Evolutionary conservation across 2,329 filamentous ascomycete genomes (phyloP).

Genomic region (Pseudogymnoascus sp.): DNA sequence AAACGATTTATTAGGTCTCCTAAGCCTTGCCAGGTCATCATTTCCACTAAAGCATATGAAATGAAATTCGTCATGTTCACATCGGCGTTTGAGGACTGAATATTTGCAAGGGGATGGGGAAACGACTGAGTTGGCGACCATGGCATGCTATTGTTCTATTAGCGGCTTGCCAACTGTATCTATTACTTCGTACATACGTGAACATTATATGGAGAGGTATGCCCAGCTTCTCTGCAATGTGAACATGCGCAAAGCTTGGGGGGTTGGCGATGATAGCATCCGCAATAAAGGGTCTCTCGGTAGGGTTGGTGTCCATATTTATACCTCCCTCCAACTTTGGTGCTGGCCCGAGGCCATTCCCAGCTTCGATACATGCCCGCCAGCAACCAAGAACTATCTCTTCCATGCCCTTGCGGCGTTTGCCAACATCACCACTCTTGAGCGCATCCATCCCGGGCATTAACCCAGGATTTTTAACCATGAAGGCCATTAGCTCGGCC

Average conservation of each 20-base stretch:
- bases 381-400: conserved; percentile 80
- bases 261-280: conserved; percentile 70
- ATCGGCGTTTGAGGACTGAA: conserved; percentile 65
- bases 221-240: conserved; percentile 63
- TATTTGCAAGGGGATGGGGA: conserved; percentile 68
- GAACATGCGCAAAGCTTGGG: conserved; percentile 63
- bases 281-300: conserved; percentile 59
- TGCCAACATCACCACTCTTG: conserved; percentile 67
- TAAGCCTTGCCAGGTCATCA: conserved; percentile 86
- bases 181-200: conserved; percentile 48
- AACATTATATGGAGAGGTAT: conserved; percentile 82
- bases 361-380: conserved; percentile 75
- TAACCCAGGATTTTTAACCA: conserved; percentile 79
- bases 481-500: conserved; percentile 72
- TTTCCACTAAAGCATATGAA: conserved; percentile 70
- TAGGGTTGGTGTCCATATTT: conserved; percentile 25
- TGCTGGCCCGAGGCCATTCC: conserved; percentile 51
- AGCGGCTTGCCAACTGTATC: conserved; percentile 25
- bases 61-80: conserved; percentile 71
- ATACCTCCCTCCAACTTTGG: conserved; percentile 41
- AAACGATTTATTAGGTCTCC: conserved; percentile 73
- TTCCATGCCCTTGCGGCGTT: conserved; percentile 64
- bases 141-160: conserved; percentile 40
- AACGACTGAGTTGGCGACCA: conserved; percentile 62
- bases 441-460: conserved; percentile 76